A percentile compares a stretch with the other conserved stretches of the same genome.
These are phyloP conservation scores for Tricholoma terreum DNA, from an alignment of 768 basidiomycete genomes.

Conservation along the genomic window DNA sequence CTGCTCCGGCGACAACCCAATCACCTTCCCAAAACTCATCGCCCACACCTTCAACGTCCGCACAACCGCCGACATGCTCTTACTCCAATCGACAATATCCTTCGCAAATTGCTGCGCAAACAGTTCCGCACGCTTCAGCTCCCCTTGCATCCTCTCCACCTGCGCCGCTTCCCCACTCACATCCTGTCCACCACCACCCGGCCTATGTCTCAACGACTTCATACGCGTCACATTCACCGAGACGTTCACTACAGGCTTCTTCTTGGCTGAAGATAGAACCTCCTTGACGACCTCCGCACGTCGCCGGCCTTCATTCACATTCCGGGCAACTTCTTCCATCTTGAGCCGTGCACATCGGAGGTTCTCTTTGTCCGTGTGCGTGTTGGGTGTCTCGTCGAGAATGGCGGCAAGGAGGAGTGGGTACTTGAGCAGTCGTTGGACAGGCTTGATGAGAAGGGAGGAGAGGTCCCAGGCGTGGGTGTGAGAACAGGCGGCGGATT, in stretches of 20 bases:
- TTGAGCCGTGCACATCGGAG: constrained; percentile 49
- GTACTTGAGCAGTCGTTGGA: constrained; percentile 95
- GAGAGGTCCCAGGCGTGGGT: constrained; percentile 92
- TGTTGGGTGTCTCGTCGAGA: constrained; percentile 68
- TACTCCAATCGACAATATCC: constrained; percentile 62
- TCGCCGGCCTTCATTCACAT: constrained; percentile 76
- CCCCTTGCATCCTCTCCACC: constrained; percentile 53
- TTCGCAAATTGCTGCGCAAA: constrained; percentile 64
- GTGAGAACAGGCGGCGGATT: constrained; percentile 61
- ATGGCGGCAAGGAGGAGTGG: constrained; percentile 78
- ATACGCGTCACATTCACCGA: constrained; percentile 58
- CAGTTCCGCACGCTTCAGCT: constrained; percentile 52
- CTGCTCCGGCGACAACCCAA: constrained; percentile 51
- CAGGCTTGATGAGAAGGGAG: constrained; percentile 94
- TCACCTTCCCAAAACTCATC: constrained; percentile 60
- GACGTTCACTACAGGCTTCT: constrained; percentile 38
- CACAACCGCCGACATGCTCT: constrained; percentile 47
- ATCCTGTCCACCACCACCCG: constrained; percentile 12
- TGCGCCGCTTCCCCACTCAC: constrained; percentile 43
- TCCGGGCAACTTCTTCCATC: constrained; percentile 71
- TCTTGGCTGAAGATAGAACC: constrained; percentile 53
- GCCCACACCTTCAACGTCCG: constrained; percentile 59
- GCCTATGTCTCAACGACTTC: constrained; percentile 44
- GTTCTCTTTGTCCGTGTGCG: constrained; percentile 62
- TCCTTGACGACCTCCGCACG: constrained; percentile 78